Evolutionary conservation across 2,329 filamentous ascomycete genomes (phyloP).

Genomic region (Phialophora verrucosa): DNA sequence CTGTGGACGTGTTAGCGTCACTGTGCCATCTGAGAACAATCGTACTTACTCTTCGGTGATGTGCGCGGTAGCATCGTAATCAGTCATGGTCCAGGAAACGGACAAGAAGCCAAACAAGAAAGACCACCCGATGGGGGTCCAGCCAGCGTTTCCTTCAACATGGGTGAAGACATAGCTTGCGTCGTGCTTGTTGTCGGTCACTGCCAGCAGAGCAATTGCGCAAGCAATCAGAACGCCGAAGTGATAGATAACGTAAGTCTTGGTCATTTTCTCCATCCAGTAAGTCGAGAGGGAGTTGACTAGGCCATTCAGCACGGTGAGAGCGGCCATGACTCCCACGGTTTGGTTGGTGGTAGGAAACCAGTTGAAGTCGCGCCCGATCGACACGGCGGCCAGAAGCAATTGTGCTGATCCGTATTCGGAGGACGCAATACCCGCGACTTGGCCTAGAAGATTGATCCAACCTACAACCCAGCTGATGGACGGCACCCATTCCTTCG

Average conservation of each 20-base stretch:
- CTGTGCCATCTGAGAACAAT: conserved; percentile 10
- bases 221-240: conserved; percentile 59
- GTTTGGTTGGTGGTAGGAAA: conserved; percentile 54
- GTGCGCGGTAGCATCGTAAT: conserved; percentile 56
- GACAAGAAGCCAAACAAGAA: conserved; percentile 67
- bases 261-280: conserved; percentile 64
- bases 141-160: conserved; percentile 59
- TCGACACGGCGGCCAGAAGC: conserved; percentile 62
- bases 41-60: conserved; percentile 57
- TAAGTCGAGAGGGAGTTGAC: conserved; percentile 63
- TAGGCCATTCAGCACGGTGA: conserved; percentile 58
- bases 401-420: conserved; percentile 64
- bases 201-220: conserved; percentile 58
- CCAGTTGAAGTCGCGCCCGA: conserved; percentile 56
- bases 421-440: conserved; percentile 61
- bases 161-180: conserved; percentile 63
- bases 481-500: conserved; percentile 53
- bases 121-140: conserved; percentile 61
- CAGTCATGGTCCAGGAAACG: conserved; percentile 66
- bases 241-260: conserved; percentile 64
- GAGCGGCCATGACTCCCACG: conserved; percentile 62
- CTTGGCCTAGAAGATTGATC: conserved; percentile 57
- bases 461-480: conserved; percentile 56
- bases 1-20: conserved; percentile 41
- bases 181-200: conserved; percentile 58